Evolutionary conservation across 2,329 filamentous ascomycete species (phyloP).

Genomic region (Pseudogymnoascus verrucosus): DNA sequence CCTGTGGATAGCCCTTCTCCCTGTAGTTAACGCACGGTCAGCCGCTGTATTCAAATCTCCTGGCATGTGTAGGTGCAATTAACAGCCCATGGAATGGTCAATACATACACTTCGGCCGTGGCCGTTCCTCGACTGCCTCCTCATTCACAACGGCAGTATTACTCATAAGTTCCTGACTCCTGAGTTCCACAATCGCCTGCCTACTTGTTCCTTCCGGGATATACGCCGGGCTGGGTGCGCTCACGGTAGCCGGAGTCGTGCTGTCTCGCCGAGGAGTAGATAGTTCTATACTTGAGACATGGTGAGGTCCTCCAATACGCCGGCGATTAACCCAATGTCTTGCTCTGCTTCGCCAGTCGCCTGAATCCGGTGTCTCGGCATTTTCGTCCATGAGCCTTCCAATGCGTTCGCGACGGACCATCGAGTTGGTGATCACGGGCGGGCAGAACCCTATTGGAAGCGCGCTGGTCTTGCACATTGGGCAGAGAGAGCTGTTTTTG

Average conservation of each 20-base stretch:
- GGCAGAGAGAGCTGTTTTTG: constrained; percentile 76
- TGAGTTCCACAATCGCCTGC: constrained; percentile 18
- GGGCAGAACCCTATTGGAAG: constrained; percentile 62
- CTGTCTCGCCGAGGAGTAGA: neutral
- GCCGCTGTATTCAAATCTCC: neutral
- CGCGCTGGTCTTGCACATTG: constrained; percentile 79
- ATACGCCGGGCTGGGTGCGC: neutral
- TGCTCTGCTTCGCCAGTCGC: constrained; percentile 37
- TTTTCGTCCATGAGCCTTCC: constrained; percentile 31
- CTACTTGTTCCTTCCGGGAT: constrained; percentile 9
- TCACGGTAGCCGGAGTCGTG: neutral
- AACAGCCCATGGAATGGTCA: neutral
- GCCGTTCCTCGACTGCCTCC: constrained; percentile 16
- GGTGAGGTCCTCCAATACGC: neutral
- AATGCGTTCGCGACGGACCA: constrained; percentile 74
- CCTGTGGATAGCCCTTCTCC: constrained; percentile 18
- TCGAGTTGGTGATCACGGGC: constrained; percentile 66
- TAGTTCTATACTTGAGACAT: neutral
- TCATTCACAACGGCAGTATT: constrained; percentile 13
- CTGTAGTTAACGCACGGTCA: constrained; percentile 11
- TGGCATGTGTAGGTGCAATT: neutral
- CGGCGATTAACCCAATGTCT: neutral
- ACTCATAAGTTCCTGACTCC: constrained; percentile 21
- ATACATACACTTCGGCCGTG: constrained; percentile 18
- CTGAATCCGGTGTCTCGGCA: constrained; percentile 33